phyloP scores from a whole-genome alignment of 192 early-diverging fungal species.

The Coemansia aciculifera region DNA sequence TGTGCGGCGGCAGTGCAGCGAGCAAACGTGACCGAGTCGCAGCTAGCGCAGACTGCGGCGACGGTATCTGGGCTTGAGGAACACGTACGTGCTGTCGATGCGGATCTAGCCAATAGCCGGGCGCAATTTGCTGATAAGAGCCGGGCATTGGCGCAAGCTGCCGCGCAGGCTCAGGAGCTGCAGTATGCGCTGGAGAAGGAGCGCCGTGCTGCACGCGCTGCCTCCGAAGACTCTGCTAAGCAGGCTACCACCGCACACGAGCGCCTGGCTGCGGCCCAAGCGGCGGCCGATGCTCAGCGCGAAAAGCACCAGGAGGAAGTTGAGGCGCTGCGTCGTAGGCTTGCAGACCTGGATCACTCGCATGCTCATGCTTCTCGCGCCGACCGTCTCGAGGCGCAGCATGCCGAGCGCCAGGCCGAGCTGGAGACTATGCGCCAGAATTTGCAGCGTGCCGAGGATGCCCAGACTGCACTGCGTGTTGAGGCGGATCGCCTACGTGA shows the following conservation, averaged over 20 bases:
- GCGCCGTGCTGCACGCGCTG: constrained; percentile 17
- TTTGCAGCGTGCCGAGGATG: constrained; percentile 38
- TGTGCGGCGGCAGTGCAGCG: not conserved
- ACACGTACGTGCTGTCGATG: constrained; percentile 47
- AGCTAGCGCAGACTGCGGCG: constrained; percentile 23
- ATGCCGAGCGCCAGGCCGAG: constrained; percentile 40
- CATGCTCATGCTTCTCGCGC: constrained; percentile 22
- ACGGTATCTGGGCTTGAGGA: constrained; percentile 24
- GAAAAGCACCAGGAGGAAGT: constrained; percentile 16
- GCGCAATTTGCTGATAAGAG: constrained; percentile 55
- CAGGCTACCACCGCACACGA: constrained; percentile 23
- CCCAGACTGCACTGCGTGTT: constrained; percentile 21
- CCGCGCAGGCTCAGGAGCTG: constrained; percentile 42
- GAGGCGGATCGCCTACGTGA: constrained; percentile 50
- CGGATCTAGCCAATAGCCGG: constrained; percentile 50
- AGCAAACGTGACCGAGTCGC: constrained; percentile 1
- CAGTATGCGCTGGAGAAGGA: constrained; percentile 49
- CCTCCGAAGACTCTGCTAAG: constrained; percentile 20
- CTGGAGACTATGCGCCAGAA: constrained; percentile 47
- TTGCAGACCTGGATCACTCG: constrained; percentile 32
- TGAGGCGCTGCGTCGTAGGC: constrained; percentile 20
- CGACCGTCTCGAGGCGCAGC: constrained; percentile 40
- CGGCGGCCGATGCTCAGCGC: constrained; percentile 15
- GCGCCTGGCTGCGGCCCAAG: constrained; percentile 32
- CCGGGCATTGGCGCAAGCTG: constrained; percentile 32